phyloP scores from a whole-genome alignment of 139 green algal species.

The Asterochloris erici region DNA sequence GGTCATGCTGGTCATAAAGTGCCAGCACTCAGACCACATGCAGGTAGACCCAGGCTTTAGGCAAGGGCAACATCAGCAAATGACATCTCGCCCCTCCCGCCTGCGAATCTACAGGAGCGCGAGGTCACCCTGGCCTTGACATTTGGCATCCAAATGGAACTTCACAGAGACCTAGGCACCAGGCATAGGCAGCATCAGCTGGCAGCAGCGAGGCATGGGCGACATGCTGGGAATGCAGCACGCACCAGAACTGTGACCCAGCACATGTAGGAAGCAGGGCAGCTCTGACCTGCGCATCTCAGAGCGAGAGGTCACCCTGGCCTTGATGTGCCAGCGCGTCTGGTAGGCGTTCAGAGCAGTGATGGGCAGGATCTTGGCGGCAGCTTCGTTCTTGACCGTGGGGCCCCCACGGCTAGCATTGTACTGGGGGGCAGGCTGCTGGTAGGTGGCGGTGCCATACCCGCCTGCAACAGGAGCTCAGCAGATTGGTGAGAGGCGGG shows the following conservation, averaged over 20 bases:
- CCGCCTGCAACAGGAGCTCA: not conserved
- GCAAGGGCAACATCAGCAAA: no score
- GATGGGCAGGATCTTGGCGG: conserved; percentile 80
- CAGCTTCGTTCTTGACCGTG: conserved; percentile 47
- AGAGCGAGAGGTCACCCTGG: conserved; percentile 71
- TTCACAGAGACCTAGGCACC: no score
- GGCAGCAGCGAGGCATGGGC: not conserved
- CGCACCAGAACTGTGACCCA: not conserved
- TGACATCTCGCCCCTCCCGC: conserved; percentile 74
- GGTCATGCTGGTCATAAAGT: no score
- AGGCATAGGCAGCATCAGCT: no score
- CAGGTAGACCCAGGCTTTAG: no score
- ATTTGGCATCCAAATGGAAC: no score
- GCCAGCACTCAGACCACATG: no score
- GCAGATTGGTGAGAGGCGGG: not conserved
- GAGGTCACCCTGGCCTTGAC: not conserved
- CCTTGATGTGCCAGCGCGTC: conserved; percentile 94
- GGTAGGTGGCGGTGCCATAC: not conserved
- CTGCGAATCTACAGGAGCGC: conserved; percentile 29
- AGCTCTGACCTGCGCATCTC: conserved; percentile 57
- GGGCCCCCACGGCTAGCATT: not conserved
- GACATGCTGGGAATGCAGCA: not conserved
- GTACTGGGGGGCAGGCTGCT: conserved; percentile 3
- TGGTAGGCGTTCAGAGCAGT: conserved; percentile 89
- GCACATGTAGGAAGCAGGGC: not conserved